Evolutionary conservation across 257 asterid species (phyloP), one percentile per base, ranked within the genome.

Genomic region (Nicotiana tomentosiformis): DNA sequence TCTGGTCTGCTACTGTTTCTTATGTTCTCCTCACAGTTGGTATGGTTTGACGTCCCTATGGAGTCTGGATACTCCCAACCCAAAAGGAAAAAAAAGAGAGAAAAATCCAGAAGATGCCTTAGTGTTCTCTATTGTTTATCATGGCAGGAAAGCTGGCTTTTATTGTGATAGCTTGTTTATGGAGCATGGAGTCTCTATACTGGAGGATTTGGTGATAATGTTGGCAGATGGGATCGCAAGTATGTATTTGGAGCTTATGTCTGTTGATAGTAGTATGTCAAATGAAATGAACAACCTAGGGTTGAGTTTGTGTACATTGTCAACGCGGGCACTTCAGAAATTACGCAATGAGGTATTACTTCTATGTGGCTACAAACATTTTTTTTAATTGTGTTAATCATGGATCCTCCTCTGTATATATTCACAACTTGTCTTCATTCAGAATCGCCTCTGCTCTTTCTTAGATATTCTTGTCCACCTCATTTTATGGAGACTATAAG

Each of bases 201-300:
- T 95, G 83, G 97, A 96, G 90, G 98, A 96, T 91, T 84, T 96
- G 87, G 90, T 94, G 83, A 94, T 94, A 88, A 87, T 90, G 17
- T 82, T 96, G 82, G 98, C 99, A 11, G 97, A 96, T 90, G 98
- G 97, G 80, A 87, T 92, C 85, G 97, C 99, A 72, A 89, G 94
- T 91, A 94, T 90, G 93, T 94, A 96, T 83, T 90, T 96, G 90
- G 98, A 96, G 91, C 98, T 96, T 87, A 92, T 96, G 84, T 96
- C 99, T 55, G 95, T 96, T 77, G 99, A 96, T 83, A 87, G 98
- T 88, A 89, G 95, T 91, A 60, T 91, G 81, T 79, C 88, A 79
- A 79, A 80, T 84, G 90, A 89, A 81, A 87, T 88, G 85, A 86
- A 83, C 84, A 61, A 78, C 81, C 86, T 89, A 79, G 92, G 86